Conservation (phyloP, 495 filamentous ascomycete species). For the Astrocystis sublimbata region DNA sequence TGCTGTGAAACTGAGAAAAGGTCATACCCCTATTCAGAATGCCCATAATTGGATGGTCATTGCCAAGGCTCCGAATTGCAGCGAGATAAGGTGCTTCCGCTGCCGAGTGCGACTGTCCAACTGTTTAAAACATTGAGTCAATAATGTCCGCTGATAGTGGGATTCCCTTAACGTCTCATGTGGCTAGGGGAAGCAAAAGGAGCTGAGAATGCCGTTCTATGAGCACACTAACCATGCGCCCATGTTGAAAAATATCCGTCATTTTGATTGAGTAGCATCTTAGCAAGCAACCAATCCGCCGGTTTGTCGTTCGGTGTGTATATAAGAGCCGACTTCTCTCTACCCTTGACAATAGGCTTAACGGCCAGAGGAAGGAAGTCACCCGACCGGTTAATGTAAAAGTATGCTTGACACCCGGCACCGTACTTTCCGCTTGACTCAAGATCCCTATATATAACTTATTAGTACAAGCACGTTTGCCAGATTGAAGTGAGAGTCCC, state of each 20-base stretch:
- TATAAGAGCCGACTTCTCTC: slow-evolving; percentile 26
- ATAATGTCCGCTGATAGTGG: no score
- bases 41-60: slow-evolving; percentile 20
- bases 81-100: slow-evolving; percentile 35
- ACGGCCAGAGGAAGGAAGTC: slow-evolving; percentile 1
- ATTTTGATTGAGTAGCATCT: slow-evolving; percentile 42
- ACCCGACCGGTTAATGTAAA: background rate
- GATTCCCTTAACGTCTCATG: no score
- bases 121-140: no score
- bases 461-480: background rate
- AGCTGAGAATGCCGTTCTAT: no score
- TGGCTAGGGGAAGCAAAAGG: no score
- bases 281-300: slow-evolving; percentile 42
- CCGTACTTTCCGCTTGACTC: background rate
- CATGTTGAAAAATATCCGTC: slow-evolving; percentile 34
- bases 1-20: background rate
- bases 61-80: slow-evolving; percentile 34
- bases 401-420: slow-evolving; percentile 3
- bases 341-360: background rate
- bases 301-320: slow-evolving; percentile 32
- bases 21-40: slow-evolving; percentile 16
- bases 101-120: slow-evolving; percentile 34
- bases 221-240: no score
- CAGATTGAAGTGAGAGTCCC: background rate
- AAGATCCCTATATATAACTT: background rate